Base-by-base conservation (phyloP, 139 green algal species). In the Chlorella sp. region DNA sequence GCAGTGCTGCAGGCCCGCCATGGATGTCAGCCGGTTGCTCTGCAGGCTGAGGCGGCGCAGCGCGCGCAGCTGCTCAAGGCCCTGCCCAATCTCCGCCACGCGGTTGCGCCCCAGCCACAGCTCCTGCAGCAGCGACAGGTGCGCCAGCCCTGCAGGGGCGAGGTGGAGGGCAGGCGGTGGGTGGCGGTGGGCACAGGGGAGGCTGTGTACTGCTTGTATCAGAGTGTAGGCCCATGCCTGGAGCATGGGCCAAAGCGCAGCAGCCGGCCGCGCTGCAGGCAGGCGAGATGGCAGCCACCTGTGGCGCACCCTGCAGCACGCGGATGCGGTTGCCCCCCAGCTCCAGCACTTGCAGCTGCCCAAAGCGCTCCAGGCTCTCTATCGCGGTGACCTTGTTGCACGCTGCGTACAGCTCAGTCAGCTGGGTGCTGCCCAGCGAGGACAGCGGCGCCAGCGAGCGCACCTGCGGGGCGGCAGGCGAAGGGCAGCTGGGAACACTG, bases 71-170 rank as follows among this genome's bases (percentile, higher is more conserved):
- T 26, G 38, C 15, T n/a, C 26, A 39, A 83, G 78, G 28, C 78
- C 78, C 1, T 64, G 38, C 6, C 62, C 38, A 11, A 97, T 87
- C 39, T 90, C 81, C 1, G 86, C 68, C 18, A 99, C 97, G 32
- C 97, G 91, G 90, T 99, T 99, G 64, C 93, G 89, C 16, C 97
- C 97, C 41, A 99, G 88, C 97, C 97, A 99, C 60, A 99, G 90
- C 93, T 98, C 91, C 38, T 88, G 71, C 70, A 99, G 92, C 3
- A 25, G n/a, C 0, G 32, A 18, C 70, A 96, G 82, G 2, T 51
- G 68, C 30, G 76, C 55, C 74, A 81, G 74, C n/a, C 74, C 72
- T 79, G 72, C 72, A 6, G 26, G 28, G 4, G 25, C 1, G 28
- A 17, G 25, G 26, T 18, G 28, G 4, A 15, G 2, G 13, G 15